Base-by-base conservation (phyloP, 148 eudicot species). In the Amaranthus cruentus region DNA sequence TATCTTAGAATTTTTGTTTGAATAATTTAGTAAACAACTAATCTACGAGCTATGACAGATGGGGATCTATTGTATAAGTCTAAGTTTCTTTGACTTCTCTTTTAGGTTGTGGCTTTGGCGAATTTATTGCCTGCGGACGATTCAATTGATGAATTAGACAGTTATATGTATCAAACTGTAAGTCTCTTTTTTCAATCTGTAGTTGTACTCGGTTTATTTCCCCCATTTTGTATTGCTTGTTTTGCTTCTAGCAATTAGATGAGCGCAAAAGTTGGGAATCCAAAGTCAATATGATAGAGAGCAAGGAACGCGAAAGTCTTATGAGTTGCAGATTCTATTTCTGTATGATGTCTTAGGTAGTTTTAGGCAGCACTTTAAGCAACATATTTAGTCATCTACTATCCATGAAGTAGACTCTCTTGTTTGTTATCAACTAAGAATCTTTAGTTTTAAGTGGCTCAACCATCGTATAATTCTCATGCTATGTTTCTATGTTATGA, bases 91-190 rank as follows among this genome's bases (percentile, higher is more conserved):
- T 49, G 9, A 4, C 7, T 66, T 57, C 6, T 49, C 48, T 13
- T 73, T 46, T 72, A 95, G 99, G 86, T 95, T 78, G 97, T 92
- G 75, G 99, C 99, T 10, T 79, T 95, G 86, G 99, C 99, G 2
- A 95, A 95, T 84, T 88, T 95, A 81, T 44, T 95, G 83, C 99
- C 99, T 3, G 84, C 77, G 66, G 97, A 95, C 81, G 99, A 95
- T 79, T 83, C 88, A 1, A 82, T 87, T 49, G 99, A 95, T 70
- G 99, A 95, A 86, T 86, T 95, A 73, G 97, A 95, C 72, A 95
- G 99, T 87, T 95, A 91, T 81, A 95, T 95, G 99, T 95, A 95
- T 80, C 99, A 95, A 80, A 95, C 99, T 69, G 99, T 91, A 85
- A 85, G 87, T 73, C 21, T 44, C 54, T 4, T 74, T 6, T 7